Base-by-base conservation (phyloP, 768 basidiomycete genomes). In the Kwoniella shandongensis region DNA sequence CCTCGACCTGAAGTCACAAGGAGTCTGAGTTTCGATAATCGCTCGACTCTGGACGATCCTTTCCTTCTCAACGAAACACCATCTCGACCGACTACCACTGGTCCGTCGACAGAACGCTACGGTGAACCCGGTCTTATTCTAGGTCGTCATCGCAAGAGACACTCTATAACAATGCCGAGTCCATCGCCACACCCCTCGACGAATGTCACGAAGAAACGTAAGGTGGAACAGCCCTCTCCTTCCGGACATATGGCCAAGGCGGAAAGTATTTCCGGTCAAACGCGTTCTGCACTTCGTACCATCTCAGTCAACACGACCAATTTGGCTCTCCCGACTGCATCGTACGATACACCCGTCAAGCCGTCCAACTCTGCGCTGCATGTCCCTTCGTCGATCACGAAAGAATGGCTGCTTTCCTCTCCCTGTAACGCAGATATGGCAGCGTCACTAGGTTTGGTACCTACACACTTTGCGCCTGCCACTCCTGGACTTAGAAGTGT, bases 1-100 rank as follows among this genome's bases (percentile, higher is more conserved):
- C 42, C 49, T 8, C 44, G 61, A 47, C 61, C 61, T 13, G 61
- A 57, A 23, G 49, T 58, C n/a, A 58, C 56, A 13, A 26, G 56
- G 27, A 51, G 48, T 4, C 30, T 58, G 8, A 49, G 45, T 1
- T 58, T 58, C 22, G 56, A 58, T 20, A 38, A 32, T 35, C 29
- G 41, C 30, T 29, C 50, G 1, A 35, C 35, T 8, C 26, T 58
- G 5, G 56, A 58, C 25, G 56, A 58, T 39, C 49, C 49, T 8
- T 51, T 51, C 23, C 38, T 54, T 2, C 42, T 54, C 7, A 2
- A 41, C n/a, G 18, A 23, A 32, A 54, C 52, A 12, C 52, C 42
- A 5, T 18, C 50, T 51, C 52, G 52, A 45, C 42, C 52, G 29
- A 18, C 52, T 1, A 44, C 52, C 18, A 18, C 42, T n/a, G 35